phyloP scores from a whole-genome alignment of 140 eudicot species.

The Senecio squalidus region DNA sequence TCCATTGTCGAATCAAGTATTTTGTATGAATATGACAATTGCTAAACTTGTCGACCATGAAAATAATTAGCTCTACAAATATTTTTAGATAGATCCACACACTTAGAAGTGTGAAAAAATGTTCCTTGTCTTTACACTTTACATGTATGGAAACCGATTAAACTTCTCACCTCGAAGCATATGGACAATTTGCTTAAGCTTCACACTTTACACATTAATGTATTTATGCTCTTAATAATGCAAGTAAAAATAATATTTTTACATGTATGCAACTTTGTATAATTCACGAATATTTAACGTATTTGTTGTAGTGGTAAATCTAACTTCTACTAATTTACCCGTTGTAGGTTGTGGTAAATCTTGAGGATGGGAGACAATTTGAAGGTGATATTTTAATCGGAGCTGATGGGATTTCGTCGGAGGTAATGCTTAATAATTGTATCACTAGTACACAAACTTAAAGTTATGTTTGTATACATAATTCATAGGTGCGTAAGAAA shows the following conservation, averaged over 20 bases:
- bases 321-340: too few relatives aligned
- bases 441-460: neutral
- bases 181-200: too few relatives aligned
- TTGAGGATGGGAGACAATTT: conserved; percentile 29
- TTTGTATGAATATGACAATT: too few relatives aligned
- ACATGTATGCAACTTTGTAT: conserved; percentile 4
- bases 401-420: conserved; percentile 49
- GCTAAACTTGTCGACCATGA: too few relatives aligned
- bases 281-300: too few relatives aligned
- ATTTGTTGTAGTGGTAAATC: too few relatives aligned
- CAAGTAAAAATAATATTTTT: too few relatives aligned
- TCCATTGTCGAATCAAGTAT: neutral
- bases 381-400: conserved; percentile 45
- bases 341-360: conserved; percentile 30
- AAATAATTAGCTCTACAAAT: neutral
- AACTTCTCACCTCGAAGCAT: too few relatives aligned
- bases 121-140: too few relatives aligned
- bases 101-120: neutral
- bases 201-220: too few relatives aligned
- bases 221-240: too few relatives aligned
- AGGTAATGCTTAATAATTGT: conserved; percentile 18
- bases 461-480: neutral
- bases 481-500: conserved; percentile 30
- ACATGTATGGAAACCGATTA: too few relatives aligned
- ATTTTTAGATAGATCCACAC: neutral